phyloP scores from a whole-genome alignment of 176 grass and related monocot genomes.

The Oryza officinalis region DNA sequence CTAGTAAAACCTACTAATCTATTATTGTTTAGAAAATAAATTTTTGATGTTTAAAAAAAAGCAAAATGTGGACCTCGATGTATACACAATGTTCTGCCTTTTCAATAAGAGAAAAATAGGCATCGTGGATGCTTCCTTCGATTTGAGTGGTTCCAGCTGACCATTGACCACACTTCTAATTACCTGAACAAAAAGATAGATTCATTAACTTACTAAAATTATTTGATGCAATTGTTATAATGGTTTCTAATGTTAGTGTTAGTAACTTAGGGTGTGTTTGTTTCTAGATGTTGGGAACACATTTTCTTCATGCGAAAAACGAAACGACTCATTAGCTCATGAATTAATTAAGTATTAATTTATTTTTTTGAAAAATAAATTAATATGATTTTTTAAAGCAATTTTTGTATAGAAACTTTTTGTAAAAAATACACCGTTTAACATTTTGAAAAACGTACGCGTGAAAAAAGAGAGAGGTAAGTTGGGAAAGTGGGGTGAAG shows the following conservation, averaged over 20 bases:
- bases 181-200: constrained; percentile 49
- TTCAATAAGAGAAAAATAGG: constrained; percentile 87
- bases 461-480: no score
- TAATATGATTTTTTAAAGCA: no score
- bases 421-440: no score
- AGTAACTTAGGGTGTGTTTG: no score
- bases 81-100: constrained; percentile 96
- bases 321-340: no score
- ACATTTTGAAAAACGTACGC: no score
- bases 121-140: constrained; percentile 97
- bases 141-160: constrained; percentile 96
- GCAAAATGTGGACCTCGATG: constrained; percentile 67
- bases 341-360: no score
- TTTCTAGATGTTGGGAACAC: no score
- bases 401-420: no score
- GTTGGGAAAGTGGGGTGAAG: no score
- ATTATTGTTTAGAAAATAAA: constrained; percentile 25
- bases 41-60: constrained; percentile 4
- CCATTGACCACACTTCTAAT: constrained; percentile 98
- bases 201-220: constrained; percentile 17
- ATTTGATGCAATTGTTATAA: constrained; percentile 7
- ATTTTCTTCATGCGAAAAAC: no score
- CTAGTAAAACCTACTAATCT: constrained; percentile 13
- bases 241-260: not conserved
- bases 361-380: no score